phyloP scores from a whole-genome alignment of 163 green algal genomes.

The Scenedesmus sp. region DNA sequence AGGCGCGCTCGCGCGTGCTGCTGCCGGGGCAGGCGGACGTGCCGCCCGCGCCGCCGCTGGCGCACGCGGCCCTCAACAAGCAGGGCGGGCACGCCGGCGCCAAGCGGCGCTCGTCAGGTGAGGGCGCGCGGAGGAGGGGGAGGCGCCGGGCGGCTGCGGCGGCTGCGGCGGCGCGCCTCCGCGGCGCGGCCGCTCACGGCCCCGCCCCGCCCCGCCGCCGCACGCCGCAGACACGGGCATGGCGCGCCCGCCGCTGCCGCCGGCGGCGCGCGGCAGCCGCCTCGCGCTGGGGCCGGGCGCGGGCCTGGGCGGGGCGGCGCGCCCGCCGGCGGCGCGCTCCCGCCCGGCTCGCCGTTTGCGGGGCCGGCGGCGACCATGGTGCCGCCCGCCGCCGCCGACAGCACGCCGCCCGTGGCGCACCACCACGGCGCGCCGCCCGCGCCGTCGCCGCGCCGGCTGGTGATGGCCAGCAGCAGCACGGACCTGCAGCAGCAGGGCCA shows the following conservation, averaged over 20 bases:
- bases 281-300: background rate
- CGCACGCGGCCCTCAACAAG: background rate
- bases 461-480: constrained; percentile 29
- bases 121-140: background rate
- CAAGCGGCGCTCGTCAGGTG: constrained; percentile 35
- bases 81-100: background rate
- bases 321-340: background rate
- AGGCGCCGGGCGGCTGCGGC: background rate
- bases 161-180: background rate
- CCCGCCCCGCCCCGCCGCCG: background rate
- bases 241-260: constrained; percentile 17
- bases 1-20: constrained; percentile 13
- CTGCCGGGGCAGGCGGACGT: constrained; percentile 20
- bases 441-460: background rate
- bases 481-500: constrained; percentile 23
- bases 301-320: no score
- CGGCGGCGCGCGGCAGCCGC: constrained; percentile 12
- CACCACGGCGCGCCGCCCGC: background rate
- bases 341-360: constrained; percentile 16
- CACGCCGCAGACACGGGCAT: constrained; percentile 21
- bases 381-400: constrained; percentile 1
- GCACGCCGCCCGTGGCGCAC: constrained; percentile 7
- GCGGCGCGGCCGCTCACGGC: background rate
- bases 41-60: background rate
- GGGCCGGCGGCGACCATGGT: constrained; percentile 29